Base-by-base conservation (phyloP, 768 basidiomycete species). In the Exidia glandulosa region DNA sequence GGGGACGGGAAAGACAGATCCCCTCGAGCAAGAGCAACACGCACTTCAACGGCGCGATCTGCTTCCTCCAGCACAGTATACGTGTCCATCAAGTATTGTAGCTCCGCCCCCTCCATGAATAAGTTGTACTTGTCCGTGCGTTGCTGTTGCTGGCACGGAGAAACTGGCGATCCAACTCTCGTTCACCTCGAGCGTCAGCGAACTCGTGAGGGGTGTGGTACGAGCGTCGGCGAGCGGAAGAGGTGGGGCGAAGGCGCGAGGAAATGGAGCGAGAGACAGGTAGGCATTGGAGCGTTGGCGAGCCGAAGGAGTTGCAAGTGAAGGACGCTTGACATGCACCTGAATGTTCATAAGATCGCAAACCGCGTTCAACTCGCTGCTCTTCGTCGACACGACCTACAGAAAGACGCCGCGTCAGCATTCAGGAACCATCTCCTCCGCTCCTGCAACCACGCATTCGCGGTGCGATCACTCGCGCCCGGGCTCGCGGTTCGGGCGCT, bases 91-190 rank as follows among this genome's bases (percentile, higher is more conserved):
- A 99, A 84, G 66, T 95, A 89, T 33, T 83, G 81, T 16, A 99
- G 82, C 65, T 93, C 90, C 0, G 96, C 98, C 14, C 96, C 96
- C 34, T 85, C 82, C 33, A 98, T 81, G 81, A 98, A 98, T 72
- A 97, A 93, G 93, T 95, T 85, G 76, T 99, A 98, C 71, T 97
- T 94, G 71, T 93, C n/a, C n/a, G n/a, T n/a, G n/a, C 90, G 3
- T 78, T 70, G 3, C 90, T 82, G 57, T 84, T 80, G 3, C 92
- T 88, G 2, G 87, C 85, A 60, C 87, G 85, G 66, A 99, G 75
- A 73, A 99, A 99, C 65, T 90, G 87, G 23, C 87, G 75, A 3
- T 87, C 85, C 60, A 83, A 74, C 70, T 89, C 87, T 80, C 92
- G 91, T n/a, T n/a, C 1, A 90, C 94, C 48, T 95, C 78, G 29